Evolutionary conservation across 176 grass and related monocot genomes (phyloP), one percentile per base, ranked within the genome.

Genomic region (Sorghum bicolor): DNA sequence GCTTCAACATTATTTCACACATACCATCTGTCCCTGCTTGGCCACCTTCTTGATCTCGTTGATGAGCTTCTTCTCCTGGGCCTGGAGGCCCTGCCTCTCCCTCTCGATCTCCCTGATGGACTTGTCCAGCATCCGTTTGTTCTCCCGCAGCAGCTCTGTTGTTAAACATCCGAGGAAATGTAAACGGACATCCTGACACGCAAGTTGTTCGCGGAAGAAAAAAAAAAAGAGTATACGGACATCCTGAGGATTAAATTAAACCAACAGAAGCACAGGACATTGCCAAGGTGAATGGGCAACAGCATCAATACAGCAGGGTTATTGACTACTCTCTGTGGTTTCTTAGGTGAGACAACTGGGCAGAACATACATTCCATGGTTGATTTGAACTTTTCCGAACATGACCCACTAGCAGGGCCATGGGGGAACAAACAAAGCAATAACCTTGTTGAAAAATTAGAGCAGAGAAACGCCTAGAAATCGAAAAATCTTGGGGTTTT

Each of bases 21-120:
- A 1, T 65, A 97, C 91, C 94, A 94, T 97, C 81, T 96, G 94
- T 1, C 91, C 91, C 83, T 97, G 91, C 85, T 93, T 93, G 36
- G 88, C 91, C 24, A 87, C 61, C 75, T 97, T 97, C 77, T 94
- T 97, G 62, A 93, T 94, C 83, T 97, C 91, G 0, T 84, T 52
- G 13, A 94, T 94, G 40, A 92, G 92, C 50, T 97, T 92, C 80
- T 94, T 92, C 84, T 97, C 94, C 75, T 94, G 89, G 25, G 89
- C 12, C 71, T 94, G 92, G 6, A 88, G 86, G 26, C 87, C 83
- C 88, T 95, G 92, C 70, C 92, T 87, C 80, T 98, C 89, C 87
- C 91, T 91, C 76, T 98, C 92, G 28, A 94, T 92, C 17, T 92
- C 94, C 76, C 92, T 86, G 53, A 92, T 97, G 4, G 91, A 94